Evolutionary conservation across 2,329 filamentous ascomycete genomes (phyloP), one percentile per base, ranked within the genome.

Genomic region (Botrytis tulipae): DNA sequence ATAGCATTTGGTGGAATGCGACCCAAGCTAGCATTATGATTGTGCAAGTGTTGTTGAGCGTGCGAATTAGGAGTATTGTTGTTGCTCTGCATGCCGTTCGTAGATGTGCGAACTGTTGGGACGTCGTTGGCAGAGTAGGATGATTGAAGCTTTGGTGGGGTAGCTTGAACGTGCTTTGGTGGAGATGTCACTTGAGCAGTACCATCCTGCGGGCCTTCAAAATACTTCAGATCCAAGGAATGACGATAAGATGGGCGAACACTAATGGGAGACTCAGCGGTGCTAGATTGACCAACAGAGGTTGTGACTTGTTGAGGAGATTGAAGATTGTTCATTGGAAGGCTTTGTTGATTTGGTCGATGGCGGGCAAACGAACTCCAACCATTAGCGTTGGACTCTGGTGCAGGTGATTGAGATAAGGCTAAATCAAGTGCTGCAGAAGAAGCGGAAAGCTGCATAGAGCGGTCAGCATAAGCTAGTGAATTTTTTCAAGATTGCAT

Each of bases 121-220:
- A 98, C 87, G 80, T 98, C 95, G 82, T 92, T 96, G 71, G 93
- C 90, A 16, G 96, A 98, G 84, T 93, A 98, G 0, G 95, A 98
- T 62, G 92, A 91, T 83, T 95, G 93, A 73, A 97, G 83, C 84
- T 93, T 94, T 44, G 91, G 90, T 51, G 92, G 89, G 71, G 89
- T 88, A 40, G 88, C 86, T 81, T 92, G 87, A 74, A 83, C 82
- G 74, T 87, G 85, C 73, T 81, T 87, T 40, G 83, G 82, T 25
- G 87, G 82, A 4, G 88, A 80, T 46, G 78, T 77, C 46, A 82
- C 76, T 72, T 79, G 76, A 63, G 76, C 72, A 70, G 76, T 73
- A 35, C 76, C 65, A 32, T 79, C 78, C 70, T 81, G 79, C 44
- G 80, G 79, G 67, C 78, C 83, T 69, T 77, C 84, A 84, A 42